phyloP scores from a whole-genome alignment of 768 basidiomycete genomes.

The Favolaschia claudopus region DNA sequence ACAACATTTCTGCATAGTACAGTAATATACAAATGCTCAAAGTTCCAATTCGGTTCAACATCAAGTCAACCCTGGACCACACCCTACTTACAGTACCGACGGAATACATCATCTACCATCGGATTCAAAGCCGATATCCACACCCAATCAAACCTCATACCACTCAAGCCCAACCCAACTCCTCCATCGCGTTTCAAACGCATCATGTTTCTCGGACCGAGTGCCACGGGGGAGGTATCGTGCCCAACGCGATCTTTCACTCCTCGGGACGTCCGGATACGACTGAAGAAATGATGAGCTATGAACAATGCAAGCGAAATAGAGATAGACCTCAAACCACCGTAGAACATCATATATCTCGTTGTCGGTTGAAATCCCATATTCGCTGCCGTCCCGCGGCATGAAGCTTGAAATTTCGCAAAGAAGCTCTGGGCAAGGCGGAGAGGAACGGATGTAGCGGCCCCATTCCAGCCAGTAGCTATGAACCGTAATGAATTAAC shows the following conservation, averaged over 20 bases:
- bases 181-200: slow-evolving; percentile 22
- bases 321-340: slow-evolving; percentile 13
- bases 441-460: slow-evolving; percentile 17
- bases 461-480: slow-evolving; percentile 28
- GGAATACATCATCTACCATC: too few species aligned
- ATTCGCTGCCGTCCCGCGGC: slow-evolving; percentile 8
- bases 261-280: not conserved
- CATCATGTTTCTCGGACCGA: slow-evolving; percentile 2
- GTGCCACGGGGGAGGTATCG: slow-evolving; percentile 2
- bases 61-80: too few species aligned
- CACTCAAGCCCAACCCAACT: slow-evolving; percentile 9
- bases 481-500: not conserved
- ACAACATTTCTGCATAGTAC: too few species aligned
- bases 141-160: too few species aligned
- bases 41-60: too few species aligned
- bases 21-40: too few species aligned
- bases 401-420: slow-evolving; percentile 5
- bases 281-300: slow-evolving; percentile 9
- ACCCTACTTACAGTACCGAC: too few species aligned
- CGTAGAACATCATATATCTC: slow-evolving; percentile 24
- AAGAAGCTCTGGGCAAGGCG: slow-evolving; percentile 9
- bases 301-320: not conserved
- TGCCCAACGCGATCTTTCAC: slow-evolving; percentile 17
- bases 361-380: slow-evolving; percentile 1
- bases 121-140: too few species aligned